Percentiles rank a stretch among this genome's conserved stretches.
These are phyloP conservation scores for Oehlia diaphana DNA, from an alignment of 192 early-diverging fungal genomes.

Conservation along the genomic window DNA sequence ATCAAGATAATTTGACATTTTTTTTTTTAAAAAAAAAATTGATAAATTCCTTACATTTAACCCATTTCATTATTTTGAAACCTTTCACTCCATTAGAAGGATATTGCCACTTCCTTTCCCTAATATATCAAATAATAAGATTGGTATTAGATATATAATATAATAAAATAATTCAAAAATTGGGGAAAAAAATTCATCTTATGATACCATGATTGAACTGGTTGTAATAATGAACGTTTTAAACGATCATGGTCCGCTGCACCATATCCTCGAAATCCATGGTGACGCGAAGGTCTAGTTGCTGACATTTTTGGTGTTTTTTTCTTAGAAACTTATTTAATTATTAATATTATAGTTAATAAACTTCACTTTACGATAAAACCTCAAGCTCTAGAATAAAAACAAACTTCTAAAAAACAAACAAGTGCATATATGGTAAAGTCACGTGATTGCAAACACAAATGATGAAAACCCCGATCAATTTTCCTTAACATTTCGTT, in stretches of 20 bases:
- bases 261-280: background rate
- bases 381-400: too few relatives aligned
- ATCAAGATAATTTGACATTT: too few relatives aligned
- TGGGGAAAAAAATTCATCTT: background rate
- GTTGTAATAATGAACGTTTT: conserved; percentile 45
- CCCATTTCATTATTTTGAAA: conserved; percentile 44
- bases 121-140: conserved; percentile 2
- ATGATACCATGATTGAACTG: conserved; percentile 44
- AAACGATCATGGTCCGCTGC: conserved; percentile 45
- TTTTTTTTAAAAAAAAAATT: background rate
- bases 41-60: conserved; percentile 38
- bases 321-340: background rate
- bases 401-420: too few relatives aligned
- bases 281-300: conserved; percentile 24
- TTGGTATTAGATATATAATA: background rate
- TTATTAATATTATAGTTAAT: too few relatives aligned
- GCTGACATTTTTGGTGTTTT: conserved; percentile 2
- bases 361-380: too few relatives aligned
- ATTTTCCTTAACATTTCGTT: too few relatives aligned
- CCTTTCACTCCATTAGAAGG: conserved; percentile 38
- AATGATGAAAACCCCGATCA: too few relatives aligned
- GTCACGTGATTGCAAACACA: too few relatives aligned
- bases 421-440: too few relatives aligned
- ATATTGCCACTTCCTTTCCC: conserved; percentile 49
- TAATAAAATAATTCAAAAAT: background rate